Conservation (phyloP, 2,329 filamentous ascomycete species). For the Apiospora phragmitis region DNA sequence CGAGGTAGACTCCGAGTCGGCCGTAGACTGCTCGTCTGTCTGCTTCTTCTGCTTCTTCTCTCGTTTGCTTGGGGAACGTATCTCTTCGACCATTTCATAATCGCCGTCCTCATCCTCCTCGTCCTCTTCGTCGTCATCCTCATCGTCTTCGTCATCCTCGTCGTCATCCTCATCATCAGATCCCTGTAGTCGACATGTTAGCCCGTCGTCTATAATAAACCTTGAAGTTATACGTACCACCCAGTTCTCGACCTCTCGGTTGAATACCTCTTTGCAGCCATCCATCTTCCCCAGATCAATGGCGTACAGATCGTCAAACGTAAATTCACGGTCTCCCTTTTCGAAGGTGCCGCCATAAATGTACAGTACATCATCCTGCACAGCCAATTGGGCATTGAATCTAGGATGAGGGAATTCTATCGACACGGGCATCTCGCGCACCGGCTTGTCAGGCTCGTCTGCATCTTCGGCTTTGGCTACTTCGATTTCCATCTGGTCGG, state of each 20-base stretch:
- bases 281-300: conserved; percentile 94
- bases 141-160: conserved; percentile 61
- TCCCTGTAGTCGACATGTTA: conserved; percentile 40
- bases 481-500: conserved; percentile 43
- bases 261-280: conserved; percentile 90
- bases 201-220: conserved; percentile 40
- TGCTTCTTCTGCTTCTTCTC: conserved; percentile 58
- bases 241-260: conserved; percentile 82
- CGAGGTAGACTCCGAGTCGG: conserved; percentile 37
- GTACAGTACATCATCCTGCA: conserved; percentile 90
- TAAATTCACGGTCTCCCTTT: conserved; percentile 91
- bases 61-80: conserved; percentile 53
- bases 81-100: conserved; percentile 49
- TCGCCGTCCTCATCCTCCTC: conserved; percentile 52
- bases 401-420: conserved; percentile 86
- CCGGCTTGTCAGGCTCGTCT: conserved; percentile 57
- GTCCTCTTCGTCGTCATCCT: conserved; percentile 55
- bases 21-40: conserved; percentile 40
- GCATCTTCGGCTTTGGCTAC: conserved; percentile 51
- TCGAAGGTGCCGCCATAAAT: conserved; percentile 96
- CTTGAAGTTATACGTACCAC: conserved; percentile 51
- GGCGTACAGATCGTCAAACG: conserved; percentile 91
- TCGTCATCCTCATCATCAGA: conserved; percentile 50
- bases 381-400: conserved; percentile 88
- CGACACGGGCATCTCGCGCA: conserved; percentile 63